Evolutionary conservation across 371 early-diverging fungal species (phyloP).

Genomic region (Lichtheimia ornata): DNA sequence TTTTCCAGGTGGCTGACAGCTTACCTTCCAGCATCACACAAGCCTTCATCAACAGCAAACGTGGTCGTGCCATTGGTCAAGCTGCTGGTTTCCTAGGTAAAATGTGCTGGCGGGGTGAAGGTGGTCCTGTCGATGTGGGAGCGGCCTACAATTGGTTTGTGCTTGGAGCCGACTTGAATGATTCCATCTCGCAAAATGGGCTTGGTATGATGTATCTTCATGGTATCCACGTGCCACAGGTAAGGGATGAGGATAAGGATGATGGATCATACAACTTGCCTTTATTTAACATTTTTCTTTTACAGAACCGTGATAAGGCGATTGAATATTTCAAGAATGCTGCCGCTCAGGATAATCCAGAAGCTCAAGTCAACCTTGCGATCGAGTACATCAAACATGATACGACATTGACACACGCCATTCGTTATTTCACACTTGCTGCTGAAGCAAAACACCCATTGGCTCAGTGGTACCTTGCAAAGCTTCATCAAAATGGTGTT

Average conservation of each 20-base stretch:
- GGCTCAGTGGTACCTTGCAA: conserved; percentile 75
- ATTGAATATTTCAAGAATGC: conserved; percentile 61
- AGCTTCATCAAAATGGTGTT: conserved; percentile 57
- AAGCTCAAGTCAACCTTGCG: conserved; percentile 63
- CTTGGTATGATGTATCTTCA: conserved; percentile 84
- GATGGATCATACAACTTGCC: conserved; percentile 9
- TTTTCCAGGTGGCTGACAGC: conserved; percentile 47
- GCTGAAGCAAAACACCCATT: conserved; percentile 64
- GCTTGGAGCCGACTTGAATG: conserved; percentile 62
- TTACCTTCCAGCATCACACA: conserved; percentile 25
- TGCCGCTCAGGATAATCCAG: conserved; percentile 59
- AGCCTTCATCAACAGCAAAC: conserved; percentile 19
- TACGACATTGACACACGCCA: conserved; percentile 31
- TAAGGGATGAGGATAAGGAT: conserved; percentile 10
- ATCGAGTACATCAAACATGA: conserved; percentile 39
- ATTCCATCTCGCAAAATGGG: conserved; percentile 67
- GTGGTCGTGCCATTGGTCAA: conserved; percentile 50
- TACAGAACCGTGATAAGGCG: conserved; percentile 51
- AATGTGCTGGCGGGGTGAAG: conserved; percentile 94
- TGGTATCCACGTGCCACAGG: conserved; percentile 62
- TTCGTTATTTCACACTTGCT: conserved; percentile 42
- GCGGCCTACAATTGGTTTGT: conserved; percentile 80
- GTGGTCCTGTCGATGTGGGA: conserved; percentile 57
- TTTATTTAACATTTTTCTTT: neutral
- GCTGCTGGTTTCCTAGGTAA: conserved; percentile 81